phyloP scores from a whole-genome alignment of 495 filamentous ascomycete species.

The Gamarada debralockiae region DNA sequence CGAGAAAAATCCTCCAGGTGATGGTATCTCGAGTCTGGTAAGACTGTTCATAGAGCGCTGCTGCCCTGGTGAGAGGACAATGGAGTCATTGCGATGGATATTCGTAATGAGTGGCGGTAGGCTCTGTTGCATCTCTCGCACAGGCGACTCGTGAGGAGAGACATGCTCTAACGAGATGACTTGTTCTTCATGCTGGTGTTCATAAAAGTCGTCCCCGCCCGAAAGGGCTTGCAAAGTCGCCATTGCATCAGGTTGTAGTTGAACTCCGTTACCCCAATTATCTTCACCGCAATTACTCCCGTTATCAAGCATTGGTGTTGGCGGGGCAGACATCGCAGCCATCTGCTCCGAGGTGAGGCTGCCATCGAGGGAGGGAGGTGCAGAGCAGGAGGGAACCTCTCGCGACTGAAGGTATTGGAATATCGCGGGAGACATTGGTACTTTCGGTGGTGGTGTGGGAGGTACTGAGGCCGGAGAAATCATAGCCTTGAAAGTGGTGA shows the following conservation, averaged over 20 bases:
- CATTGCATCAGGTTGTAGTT: slow-evolving; percentile 72
- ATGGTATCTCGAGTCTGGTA: slow-evolving; percentile 76
- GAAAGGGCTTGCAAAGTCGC: slow-evolving; percentile 75
- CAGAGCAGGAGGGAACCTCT: slow-evolving; percentile 67
- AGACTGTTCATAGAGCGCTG: slow-evolving; percentile 47
- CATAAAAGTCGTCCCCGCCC: slow-evolving; percentile 35
- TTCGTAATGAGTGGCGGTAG: slow-evolving; percentile 23
- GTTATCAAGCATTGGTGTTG: slow-evolving; percentile 69
- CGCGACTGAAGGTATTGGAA: slow-evolving; percentile 59
- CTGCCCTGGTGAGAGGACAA: slow-evolving; percentile 36
- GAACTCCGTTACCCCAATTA: slow-evolving; percentile 57
- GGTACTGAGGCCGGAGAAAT: slow-evolving; percentile 60
- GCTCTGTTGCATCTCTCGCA: slow-evolving; percentile 27
- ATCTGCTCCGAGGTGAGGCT: slow-evolving; percentile 83
- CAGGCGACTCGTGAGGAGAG: slow-evolving; percentile 2
- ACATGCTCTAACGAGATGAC: slow-evolving; percentile 40
- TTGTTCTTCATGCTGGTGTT: slow-evolving; percentile 43
- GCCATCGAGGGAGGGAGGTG: slow-evolving; percentile 84
- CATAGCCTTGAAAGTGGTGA: slow-evolving; percentile 46
- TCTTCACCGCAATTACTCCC: slow-evolving; percentile 38
- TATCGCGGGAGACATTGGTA: slow-evolving; percentile 71
- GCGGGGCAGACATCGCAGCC: slow-evolving; percentile 70
- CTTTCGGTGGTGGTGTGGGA: slow-evolving; percentile 70
- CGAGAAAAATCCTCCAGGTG: slow-evolving; percentile 87
- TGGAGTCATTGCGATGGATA: slow-evolving; percentile 28